A percentile compares a stretch with the other conserved stretches of the same genome.
Conservation (phyloP, 1,139 yeast species). For the Sugiyamaella castrensis region DNA sequence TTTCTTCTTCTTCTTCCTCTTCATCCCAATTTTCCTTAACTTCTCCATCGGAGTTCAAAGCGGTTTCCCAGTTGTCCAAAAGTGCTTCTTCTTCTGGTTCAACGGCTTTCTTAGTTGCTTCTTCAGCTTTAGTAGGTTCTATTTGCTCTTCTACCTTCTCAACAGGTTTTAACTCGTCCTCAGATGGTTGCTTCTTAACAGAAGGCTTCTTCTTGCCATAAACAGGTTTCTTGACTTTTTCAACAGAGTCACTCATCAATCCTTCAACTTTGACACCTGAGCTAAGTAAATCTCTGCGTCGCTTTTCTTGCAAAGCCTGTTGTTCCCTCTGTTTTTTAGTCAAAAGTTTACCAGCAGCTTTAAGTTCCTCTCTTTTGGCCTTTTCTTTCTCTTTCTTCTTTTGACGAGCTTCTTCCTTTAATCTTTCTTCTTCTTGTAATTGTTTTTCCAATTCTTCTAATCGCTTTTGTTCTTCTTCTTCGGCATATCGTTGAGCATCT, state of each 20-base stretch:
- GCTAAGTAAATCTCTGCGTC: constrained; percentile 81
- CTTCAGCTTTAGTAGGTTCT: constrained; percentile 25
- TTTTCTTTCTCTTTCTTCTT: constrained; percentile 70
- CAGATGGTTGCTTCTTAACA: constrained; percentile 32
- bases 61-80: constrained; percentile 42
- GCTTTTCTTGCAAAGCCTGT: constrained; percentile 78
- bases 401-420: constrained; percentile 65
- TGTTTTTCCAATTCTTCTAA: constrained; percentile 58
- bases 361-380: constrained; percentile 82
- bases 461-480: constrained; percentile 55
- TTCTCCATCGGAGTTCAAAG: constrained; percentile 38
- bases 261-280: constrained; percentile 78
- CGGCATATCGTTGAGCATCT: constrained; percentile 61
- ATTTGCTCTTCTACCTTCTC: constrained; percentile 29
- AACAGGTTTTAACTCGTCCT: constrained; percentile 27
- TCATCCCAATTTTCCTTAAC: constrained; percentile 37
- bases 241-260: constrained; percentile 42
- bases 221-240: constrained; percentile 68
- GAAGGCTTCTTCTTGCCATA: constrained; percentile 69
- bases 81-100: constrained; percentile 36
- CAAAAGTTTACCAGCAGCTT: constrained; percentile 79
- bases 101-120: constrained; percentile 11
- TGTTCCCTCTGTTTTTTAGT: constrained; percentile 96
- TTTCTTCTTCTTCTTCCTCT: constrained; percentile 31
- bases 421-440: constrained; percentile 53